Evolutionary conservation across 2,329 filamentous ascomycete species (phyloP).

Genomic region (Colletotrichum filicis): DNA sequence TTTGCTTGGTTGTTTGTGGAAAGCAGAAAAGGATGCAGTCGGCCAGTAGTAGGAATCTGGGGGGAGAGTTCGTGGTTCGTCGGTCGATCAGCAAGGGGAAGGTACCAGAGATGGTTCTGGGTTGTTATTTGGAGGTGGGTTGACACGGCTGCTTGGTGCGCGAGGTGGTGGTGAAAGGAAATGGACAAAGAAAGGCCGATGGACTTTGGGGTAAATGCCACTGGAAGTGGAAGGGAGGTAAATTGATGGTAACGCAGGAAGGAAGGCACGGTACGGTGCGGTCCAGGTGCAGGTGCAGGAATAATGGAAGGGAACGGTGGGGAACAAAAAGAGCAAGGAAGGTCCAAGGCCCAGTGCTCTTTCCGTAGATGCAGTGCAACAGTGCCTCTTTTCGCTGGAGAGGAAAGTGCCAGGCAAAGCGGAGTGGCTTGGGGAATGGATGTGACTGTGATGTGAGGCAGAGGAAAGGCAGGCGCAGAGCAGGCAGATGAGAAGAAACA

Average conservation of each 20-base stretch:
- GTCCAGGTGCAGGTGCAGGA: neutral
- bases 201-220: neutral
- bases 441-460: neutral
- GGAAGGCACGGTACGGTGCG: neutral
- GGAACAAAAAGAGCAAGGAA: conserved; percentile 1
- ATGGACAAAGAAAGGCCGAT: conserved; percentile 14
- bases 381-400: neutral
- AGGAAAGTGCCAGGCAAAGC: neutral
- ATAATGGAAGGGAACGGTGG: neutral
- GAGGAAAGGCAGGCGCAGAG: too few relatives aligned
- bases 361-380: neutral
- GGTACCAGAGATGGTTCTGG: neutral
- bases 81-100: conserved; percentile 5
- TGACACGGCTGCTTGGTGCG: neutral
- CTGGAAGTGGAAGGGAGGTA: neutral
- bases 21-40: conserved; percentile 2
- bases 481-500: neutral
- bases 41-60: neutral
- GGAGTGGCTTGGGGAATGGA: neutral
- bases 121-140: conserved; percentile 17
- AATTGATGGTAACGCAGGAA: neutral
- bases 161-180: conserved; percentile 12
- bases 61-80: conserved; percentile 4
- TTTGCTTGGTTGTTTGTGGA: neutral
- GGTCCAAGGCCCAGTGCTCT: neutral